Percentiles rank a stretch among this genome's conserved stretches.
Conservation (phyloP, 345 rosid species). For the Gossypium sturtianum region DNA sequence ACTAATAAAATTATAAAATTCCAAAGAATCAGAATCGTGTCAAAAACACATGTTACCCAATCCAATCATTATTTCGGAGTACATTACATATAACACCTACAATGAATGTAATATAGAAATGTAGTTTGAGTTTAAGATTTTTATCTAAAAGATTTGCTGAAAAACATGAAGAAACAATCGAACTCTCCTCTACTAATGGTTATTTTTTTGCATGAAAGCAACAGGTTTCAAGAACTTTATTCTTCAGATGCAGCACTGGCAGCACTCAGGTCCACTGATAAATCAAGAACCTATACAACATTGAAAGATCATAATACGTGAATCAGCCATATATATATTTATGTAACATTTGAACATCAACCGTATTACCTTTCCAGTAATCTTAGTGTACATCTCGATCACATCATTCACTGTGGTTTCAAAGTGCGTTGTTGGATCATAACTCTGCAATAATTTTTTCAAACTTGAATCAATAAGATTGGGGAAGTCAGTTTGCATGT, state of each 20-base stretch:
- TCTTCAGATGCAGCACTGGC: not conserved
- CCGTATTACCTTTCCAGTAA: conserved; percentile 72
- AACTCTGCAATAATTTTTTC: conserved; percentile 42
- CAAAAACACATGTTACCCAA: not conserved
- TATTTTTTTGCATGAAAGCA: not conserved
- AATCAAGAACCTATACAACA: not conserved
- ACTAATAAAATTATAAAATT: not conserved
- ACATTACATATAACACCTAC: not conserved
- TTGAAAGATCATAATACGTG: not conserved
- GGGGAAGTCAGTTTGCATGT: not conserved
- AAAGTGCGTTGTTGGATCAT: conserved; percentile 81
- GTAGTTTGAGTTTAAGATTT: not conserved
- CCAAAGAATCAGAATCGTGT: not conserved
- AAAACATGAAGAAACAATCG: not conserved
- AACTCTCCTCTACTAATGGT: not conserved
- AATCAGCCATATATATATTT: not conserved
- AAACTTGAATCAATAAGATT: not conserved
- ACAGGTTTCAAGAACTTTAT: not conserved
- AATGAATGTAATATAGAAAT: not conserved
- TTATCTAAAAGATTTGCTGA: too few species aligned
- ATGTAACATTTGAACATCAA: not conserved
- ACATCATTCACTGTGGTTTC: conserved; percentile 77
- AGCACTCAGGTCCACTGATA: conserved; percentile 10
- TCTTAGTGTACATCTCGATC: conserved; percentile 62
- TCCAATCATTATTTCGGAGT: not conserved